Percentiles rank a stretch among this genome's conserved stretches.
These are phyloP conservation scores for Acrocalymma vagum DNA, from an alignment of 2,329 filamentous ascomycete genomes.

Conservation along the genomic window DNA sequence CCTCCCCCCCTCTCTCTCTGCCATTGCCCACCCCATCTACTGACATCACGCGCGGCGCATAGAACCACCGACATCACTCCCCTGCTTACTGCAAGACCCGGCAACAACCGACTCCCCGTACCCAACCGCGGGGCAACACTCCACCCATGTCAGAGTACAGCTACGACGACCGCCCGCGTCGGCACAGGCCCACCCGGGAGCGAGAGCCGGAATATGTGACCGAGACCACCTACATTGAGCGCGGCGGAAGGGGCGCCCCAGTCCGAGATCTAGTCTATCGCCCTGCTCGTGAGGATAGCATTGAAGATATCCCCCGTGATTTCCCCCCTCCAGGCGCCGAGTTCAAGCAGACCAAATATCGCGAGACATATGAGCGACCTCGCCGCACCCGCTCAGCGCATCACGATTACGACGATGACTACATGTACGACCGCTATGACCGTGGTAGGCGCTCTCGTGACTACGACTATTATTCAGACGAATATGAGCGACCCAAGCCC, in stretches of 20 bases:
- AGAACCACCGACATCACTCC: no score
- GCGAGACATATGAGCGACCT: constrained; percentile 59
- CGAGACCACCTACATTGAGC: constrained; percentile 60
- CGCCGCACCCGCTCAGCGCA: constrained; percentile 73
- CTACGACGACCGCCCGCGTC: constrained; percentile 57
- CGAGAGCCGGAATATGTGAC: constrained; percentile 60
- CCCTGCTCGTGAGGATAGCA: constrained; percentile 74
- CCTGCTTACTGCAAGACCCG: constrained; percentile 14
- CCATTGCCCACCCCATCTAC: not conserved
- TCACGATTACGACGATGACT: constrained; percentile 65
- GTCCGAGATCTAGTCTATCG: constrained; percentile 60
- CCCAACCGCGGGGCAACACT: constrained; percentile 8
- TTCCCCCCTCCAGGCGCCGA: constrained; percentile 75
- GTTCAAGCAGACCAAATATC: constrained; percentile 55
- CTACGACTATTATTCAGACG: constrained; percentile 57
- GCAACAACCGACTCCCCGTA: constrained; percentile 2
- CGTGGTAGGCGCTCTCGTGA: constrained; percentile 55
- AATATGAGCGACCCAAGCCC: constrained; percentile 51
- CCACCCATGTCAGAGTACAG: constrained; percentile 59
- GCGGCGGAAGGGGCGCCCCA: constrained; percentile 53
- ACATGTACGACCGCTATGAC: constrained; percentile 47
- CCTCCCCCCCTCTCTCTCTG: not conserved
- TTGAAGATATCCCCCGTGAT: constrained; percentile 86
- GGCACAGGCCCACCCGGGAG: constrained; percentile 53
- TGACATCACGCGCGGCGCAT: no score